Evolutionary conservation across 202 grass and related monocot genomes (phyloP), one percentile per base, ranked within the genome.

Genomic region (Panicum hallii): DNA sequence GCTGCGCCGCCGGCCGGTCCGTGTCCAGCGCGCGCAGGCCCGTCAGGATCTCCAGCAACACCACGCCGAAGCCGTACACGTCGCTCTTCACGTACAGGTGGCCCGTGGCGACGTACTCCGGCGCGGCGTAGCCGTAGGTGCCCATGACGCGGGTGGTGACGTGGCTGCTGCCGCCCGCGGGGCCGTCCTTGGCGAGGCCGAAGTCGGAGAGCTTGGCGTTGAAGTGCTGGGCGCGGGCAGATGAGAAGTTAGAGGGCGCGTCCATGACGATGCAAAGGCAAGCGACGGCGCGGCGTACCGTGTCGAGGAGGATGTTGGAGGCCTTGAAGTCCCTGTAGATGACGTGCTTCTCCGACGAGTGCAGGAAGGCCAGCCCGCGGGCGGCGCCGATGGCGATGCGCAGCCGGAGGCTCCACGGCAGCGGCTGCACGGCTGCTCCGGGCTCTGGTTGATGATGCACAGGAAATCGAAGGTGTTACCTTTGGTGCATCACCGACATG

Each of bases 1-100:
- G 88, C 67, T 91, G 89, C 45, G 53, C 84, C 82, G 68, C 46
- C 0, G 94, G 91, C 2, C 94, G 82, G 63, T 23, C 83, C 36
- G 87, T 88, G 71, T 97, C 94, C 4, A 97, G 90, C 58, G 94
- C 94, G 34, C 91, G 91, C 55, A 93, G 58, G 10, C 94, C 91
- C 2, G 91, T 89, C 7, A 95, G 75, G 38, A 93, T 53, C 82
- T 95, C 93, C 17, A 95, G 83, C 2, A 95, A 88, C 79, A 95
- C 83, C 6, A 82, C 67, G 17, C 79, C 53, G 71, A 67, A 97
- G 36, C 95, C 92, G 74, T 97, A 97, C 1, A 97, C 95, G 70
- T 97, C 95, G 73, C 95, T 97, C 87, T 97, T 95, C 38, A 97
- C 90, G 72, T 97, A 97, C 46, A 93, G 77, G 85, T 95, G 95